Percentiles rank a stretch among this genome's conserved stretches.
Conservation (phyloP, 2,329 filamentous ascomycete genomes). For the Fusarium tuaranense region DNA sequence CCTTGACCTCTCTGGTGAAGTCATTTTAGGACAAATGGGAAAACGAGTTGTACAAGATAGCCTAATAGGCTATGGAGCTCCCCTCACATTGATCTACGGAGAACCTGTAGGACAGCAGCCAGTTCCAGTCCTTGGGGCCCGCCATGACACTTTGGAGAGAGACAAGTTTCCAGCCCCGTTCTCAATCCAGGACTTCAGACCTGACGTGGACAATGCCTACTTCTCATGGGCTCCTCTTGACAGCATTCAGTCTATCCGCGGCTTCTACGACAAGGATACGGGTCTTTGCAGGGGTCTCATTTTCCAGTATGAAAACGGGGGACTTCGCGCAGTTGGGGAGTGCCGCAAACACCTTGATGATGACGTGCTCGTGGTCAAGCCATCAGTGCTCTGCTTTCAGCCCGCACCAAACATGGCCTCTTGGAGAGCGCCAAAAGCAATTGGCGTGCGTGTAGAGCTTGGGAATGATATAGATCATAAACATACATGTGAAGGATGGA, state of each 20-base stretch:
- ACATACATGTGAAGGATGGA: neutral
- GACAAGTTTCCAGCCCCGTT: neutral
- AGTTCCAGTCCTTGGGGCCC: neutral
- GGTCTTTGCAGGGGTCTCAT: neutral
- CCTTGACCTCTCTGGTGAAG: neutral
- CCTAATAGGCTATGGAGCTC: neutral
- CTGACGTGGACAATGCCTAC: neutral
- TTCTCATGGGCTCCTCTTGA: neutral
- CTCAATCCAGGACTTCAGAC: neutral
- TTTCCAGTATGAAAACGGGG: neutral
- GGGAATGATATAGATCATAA: neutral
- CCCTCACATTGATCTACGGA: neutral
- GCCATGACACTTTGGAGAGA: neutral
- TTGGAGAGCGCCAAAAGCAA: neutral
- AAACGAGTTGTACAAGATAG: neutral
- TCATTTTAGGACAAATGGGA: neutral
- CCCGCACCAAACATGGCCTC: neutral
- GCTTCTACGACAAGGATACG: neutral
- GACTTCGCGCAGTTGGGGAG: neutral
- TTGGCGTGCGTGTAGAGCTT: neutral
- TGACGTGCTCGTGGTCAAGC: neutral
- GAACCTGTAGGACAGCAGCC: neutral
- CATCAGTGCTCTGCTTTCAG: neutral
- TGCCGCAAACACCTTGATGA: neutral
- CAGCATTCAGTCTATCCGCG: neutral